phyloP scores from a whole-genome alignment of 345 rosid species.

The Garcia nutans region DNA sequence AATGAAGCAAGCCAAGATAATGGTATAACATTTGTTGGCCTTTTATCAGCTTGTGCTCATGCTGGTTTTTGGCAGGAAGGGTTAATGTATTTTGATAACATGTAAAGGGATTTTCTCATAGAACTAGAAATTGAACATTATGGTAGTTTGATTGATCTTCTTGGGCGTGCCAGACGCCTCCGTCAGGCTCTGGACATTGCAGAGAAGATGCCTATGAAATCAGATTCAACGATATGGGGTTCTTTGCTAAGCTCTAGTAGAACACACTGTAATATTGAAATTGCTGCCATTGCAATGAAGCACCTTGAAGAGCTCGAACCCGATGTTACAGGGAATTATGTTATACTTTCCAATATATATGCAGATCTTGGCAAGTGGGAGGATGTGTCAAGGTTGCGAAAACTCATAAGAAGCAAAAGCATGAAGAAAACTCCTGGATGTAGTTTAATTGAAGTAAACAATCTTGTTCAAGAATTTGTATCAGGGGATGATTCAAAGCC shows the following conservation, averaged over 20 bases:
- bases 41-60: slow-evolving; percentile 25
- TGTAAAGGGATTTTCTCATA: slow-evolving; percentile 9
- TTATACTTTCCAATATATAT: slow-evolving; percentile 56
- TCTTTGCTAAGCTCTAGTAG: slow-evolving; percentile 21
- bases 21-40: slow-evolving; percentile 14
- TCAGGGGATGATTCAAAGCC: slow-evolving; percentile 52
- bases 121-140: slow-evolving; percentile 19
- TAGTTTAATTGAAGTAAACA: slow-evolving; percentile 56
- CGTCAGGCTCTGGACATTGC: not conserved
- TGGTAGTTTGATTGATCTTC: slow-evolving; percentile 19
- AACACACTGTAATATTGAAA: slow-evolving; percentile 17
- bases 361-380: slow-evolving; percentile 57
- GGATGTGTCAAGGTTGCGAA: slow-evolving; percentile 45
- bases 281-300: slow-evolving; percentile 36
- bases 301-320: slow-evolving; percentile 54
- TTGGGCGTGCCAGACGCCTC: slow-evolving; percentile 17
- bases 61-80: slow-evolving; percentile 24
- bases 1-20: slow-evolving; percentile 18
- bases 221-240: slow-evolving; percentile 25
- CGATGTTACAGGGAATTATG: slow-evolving; percentile 51
- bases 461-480: slow-evolving; percentile 50
- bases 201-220: slow-evolving; percentile 20
- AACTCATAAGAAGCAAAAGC: slow-evolving; percentile 37
- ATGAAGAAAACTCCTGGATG: slow-evolving; percentile 59
- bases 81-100: slow-evolving; percentile 13